A percentile compares a stretch with the other conserved stretches of the same genome.
phyloP scores from a whole-genome alignment of 345 rosid species.

The Acer yangbiense region DNA sequence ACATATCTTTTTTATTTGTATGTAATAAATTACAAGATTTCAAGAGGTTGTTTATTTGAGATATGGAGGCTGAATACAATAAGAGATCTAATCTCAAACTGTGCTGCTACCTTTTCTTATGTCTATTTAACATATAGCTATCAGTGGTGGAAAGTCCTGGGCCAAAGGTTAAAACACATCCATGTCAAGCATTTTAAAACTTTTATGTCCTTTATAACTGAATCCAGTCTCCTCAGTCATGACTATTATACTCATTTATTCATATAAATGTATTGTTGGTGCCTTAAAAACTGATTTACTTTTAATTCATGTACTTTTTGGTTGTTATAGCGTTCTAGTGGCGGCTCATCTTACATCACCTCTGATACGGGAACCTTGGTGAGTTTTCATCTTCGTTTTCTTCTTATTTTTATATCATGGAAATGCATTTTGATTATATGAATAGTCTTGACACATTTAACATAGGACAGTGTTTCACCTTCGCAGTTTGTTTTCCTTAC shows the following conservation, averaged over 20 bases:
- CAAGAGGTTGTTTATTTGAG: background rate
- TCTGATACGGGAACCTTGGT: constrained; percentile 81
- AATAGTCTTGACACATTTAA: background rate
- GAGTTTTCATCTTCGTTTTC: constrained; percentile 26
- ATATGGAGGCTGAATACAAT: background rate
- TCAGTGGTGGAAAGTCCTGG: background rate
- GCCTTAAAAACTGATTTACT: background rate
- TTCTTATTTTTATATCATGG: background rate
- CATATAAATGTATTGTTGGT: background rate
- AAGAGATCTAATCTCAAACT: background rate
- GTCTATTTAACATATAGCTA: constrained; percentile 8
- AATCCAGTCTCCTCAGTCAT: background rate
- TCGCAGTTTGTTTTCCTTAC: constrained; percentile 92
- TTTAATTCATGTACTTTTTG: constrained; percentile 17
- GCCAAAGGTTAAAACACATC: background rate
- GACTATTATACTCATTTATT: background rate
- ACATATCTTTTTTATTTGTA: background rate
- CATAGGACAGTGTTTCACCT: background rate
- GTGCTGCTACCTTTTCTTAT: background rate
- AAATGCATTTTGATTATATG: constrained; percentile 15
- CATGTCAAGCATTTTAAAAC: background rate
- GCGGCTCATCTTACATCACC: constrained; percentile 42
- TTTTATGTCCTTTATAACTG: background rate
- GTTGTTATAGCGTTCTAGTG: constrained; percentile 63
- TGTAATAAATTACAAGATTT: background rate